phyloP scores from a whole-genome alignment of 2,329 filamentous ascomycete species.

The Xylariaceae sp. region DNA sequence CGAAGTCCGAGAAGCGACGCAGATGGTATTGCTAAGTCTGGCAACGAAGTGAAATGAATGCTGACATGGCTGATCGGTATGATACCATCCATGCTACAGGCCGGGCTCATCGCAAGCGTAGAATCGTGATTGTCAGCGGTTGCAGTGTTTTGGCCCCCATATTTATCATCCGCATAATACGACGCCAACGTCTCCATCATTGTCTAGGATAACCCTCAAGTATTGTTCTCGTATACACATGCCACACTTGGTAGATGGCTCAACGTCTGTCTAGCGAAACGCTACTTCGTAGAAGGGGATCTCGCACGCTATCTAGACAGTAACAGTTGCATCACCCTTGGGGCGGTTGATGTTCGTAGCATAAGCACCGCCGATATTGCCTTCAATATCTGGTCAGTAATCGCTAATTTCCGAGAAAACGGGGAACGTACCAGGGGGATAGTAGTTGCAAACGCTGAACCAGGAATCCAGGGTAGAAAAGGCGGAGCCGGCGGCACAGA shows the following conservation, averaged over 20 bases:
- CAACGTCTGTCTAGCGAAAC: conserved; percentile 12
- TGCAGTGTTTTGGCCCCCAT: conserved; percentile 12
- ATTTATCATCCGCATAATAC: conserved; percentile 10
- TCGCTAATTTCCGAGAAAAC: background rate
- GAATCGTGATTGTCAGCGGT: conserved; percentile 23
- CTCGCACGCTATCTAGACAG: conserved; percentile 18
- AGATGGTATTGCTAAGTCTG: conserved; percentile 19
- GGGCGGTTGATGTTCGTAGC: conserved; percentile 47
- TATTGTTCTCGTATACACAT: conserved; percentile 19
- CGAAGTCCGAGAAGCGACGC: conserved; percentile 15
- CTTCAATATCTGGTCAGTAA: conserved; percentile 29
- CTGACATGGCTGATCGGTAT: conserved; percentile 11
- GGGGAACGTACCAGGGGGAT: conserved; percentile 58
- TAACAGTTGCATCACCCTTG: conserved; percentile 33
- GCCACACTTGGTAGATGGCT: conserved; percentile 17
- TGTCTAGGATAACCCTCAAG: conserved; percentile 7
- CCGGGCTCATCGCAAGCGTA: conserved; percentile 14
- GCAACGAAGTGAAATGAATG: conserved; percentile 29
- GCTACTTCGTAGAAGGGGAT: conserved; percentile 4
- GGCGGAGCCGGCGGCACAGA: conserved; percentile 51
- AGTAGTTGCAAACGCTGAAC: conserved; percentile 89
- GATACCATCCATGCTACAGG: conserved; percentile 16
- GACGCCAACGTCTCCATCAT: conserved; percentile 9
- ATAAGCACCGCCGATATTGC: conserved; percentile 51
- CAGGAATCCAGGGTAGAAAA: conserved; percentile 50